phyloP scores from a whole-genome alignment of 148 eudicot species.

The Persicaria tinctoria region DNA sequence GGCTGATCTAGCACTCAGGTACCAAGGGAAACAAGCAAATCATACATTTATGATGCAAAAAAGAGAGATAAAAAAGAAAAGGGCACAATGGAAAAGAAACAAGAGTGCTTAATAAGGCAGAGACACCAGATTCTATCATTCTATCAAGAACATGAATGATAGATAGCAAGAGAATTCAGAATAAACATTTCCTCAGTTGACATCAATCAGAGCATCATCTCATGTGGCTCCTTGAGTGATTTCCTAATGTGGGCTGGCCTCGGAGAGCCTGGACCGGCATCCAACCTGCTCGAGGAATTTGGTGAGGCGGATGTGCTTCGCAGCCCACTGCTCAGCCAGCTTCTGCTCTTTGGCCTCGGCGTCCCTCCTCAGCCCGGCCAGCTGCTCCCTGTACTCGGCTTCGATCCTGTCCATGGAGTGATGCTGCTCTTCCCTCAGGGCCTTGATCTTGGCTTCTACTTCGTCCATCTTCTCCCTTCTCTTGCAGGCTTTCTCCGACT shows the following conservation, averaged over 20 bases:
- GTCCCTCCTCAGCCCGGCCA: constrained; percentile 62
- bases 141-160: neutral
- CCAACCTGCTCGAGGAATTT: constrained; percentile 72
- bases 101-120: neutral
- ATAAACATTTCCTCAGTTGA: neutral
- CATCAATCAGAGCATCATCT: neutral
- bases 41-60: neutral
- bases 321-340: constrained; percentile 80
- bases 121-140: neutral
- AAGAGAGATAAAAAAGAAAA: neutral
- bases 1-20: neutral
- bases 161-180: constrained; percentile 4
- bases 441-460: constrained; percentile 60
- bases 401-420: constrained; percentile 59
- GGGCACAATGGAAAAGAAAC: neutral
- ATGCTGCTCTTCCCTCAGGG: constrained; percentile 64
- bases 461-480: constrained; percentile 70
- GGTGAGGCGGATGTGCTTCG: constrained; percentile 52
- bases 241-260: constrained; percentile 25
- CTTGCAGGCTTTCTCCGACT: constrained; percentile 57
- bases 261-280: constrained; percentile 34
- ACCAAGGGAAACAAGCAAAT: neutral
- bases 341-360: constrained; percentile 90
- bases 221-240: neutral
- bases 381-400: constrained; percentile 68